Evolutionary conservation across 177 flowering plant genomes (phyloP).

Genomic region (Vitis hybrid): DNA sequence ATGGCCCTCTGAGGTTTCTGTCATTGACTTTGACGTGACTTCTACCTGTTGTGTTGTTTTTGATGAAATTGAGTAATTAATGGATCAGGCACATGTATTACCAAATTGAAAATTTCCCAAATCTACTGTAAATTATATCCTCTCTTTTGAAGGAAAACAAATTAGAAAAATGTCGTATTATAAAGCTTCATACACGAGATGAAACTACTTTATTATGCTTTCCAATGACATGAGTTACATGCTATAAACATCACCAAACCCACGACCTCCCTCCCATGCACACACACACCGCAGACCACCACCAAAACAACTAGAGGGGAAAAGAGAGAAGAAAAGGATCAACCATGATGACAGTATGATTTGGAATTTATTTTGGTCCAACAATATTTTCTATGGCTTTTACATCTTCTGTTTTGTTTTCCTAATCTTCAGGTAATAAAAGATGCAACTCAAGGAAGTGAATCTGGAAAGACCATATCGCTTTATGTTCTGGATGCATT

Average conservation of each 20-base stretch:
- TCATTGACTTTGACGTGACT: not conserved
- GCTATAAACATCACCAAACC: too few species aligned
- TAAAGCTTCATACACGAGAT: too few species aligned
- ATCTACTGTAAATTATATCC: too few species aligned
- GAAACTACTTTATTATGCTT: too few species aligned
- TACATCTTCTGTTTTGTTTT: not conserved
- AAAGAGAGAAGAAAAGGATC: too few species aligned
- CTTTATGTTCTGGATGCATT: conserved; percentile 86
- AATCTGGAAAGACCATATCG: conserved; percentile 77
- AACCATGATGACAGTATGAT: too few species aligned
- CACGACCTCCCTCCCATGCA: too few species aligned
- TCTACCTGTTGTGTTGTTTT: not conserved
- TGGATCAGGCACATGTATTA: not conserved
- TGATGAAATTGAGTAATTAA: not conserved
- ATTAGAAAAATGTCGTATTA: too few species aligned
- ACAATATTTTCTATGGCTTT: not conserved
- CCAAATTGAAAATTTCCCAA: not conserved
- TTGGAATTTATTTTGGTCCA: not conserved
- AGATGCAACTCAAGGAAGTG: conserved; percentile 92
- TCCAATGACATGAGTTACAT: too few species aligned
- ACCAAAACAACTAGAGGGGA: too few species aligned
- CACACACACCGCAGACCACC: too few species aligned
- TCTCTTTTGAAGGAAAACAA: too few species aligned
- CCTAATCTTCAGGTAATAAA: conserved; percentile 55
- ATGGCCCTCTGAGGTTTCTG: not conserved